Evolutionary conservation across 1,139 yeast species (phyloP).

Genomic region (Pichia sp.): DNA sequence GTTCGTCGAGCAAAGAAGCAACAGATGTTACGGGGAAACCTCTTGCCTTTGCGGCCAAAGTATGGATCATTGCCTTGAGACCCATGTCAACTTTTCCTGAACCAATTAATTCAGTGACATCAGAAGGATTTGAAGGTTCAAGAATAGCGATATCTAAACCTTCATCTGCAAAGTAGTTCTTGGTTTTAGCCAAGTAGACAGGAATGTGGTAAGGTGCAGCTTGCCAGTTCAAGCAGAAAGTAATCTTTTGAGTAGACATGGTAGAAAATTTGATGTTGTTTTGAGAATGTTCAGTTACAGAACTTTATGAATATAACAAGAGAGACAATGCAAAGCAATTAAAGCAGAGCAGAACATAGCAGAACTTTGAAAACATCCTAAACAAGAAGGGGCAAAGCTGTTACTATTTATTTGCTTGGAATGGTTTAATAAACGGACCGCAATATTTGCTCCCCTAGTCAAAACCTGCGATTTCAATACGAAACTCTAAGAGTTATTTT

Average conservation of each 20-base stretch:
- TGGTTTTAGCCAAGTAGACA: slow-evolving; percentile 46
- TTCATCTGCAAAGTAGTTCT: slow-evolving; percentile 49
- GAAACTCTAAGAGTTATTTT: no score
- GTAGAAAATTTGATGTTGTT: no score
- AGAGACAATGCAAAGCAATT: no score
- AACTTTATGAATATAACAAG: no score
- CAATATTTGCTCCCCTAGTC: no score
- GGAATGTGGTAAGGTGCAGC: slow-evolving; percentile 58
- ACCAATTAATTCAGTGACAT: slow-evolving; percentile 55
- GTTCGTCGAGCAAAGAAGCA: slow-evolving; percentile 53
- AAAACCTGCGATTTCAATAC: no score
- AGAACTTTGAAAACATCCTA: no score
- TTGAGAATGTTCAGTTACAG: no score
- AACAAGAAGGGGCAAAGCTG: no score
- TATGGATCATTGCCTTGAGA: slow-evolving; percentile 57
- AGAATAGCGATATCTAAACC: slow-evolving; percentile 50
- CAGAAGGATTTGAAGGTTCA: slow-evolving; percentile 57
- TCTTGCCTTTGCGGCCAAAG: slow-evolving; percentile 56
- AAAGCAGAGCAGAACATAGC: no score
- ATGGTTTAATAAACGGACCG: no score
- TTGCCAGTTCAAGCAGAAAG: slow-evolving; percentile 54
- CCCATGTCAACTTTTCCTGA: slow-evolving; percentile 58
- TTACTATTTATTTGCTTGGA: no score
- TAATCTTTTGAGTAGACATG: slow-evolving; percentile 38
- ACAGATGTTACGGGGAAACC: slow-evolving; percentile 56